Base-by-base conservation (phyloP, 2,329 filamentous ascomycete genomes). In the Botryotinia calthae region DNA sequence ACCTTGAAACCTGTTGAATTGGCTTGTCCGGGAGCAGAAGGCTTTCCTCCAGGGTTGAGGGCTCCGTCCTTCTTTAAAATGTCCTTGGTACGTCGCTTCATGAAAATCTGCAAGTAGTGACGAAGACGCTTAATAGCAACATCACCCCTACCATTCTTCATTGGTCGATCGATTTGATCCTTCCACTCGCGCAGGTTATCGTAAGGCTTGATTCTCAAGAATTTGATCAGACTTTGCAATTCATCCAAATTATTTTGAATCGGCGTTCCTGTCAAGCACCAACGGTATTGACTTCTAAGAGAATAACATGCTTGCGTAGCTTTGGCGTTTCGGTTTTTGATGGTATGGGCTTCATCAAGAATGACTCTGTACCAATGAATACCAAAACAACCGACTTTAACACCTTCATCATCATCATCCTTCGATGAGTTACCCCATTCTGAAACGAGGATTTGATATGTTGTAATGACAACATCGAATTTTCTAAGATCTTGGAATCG, bases 211-310 rank as follows among this genome's bases (percentile, higher is more conserved):
- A 99, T 97, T 25, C 93, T 90, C 54, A 99, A 86, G 82, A 99
- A 99, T 75, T 91, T 93, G 81, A 99, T 93, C 71, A 99, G 84
- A 77, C 94, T 97, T 80, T 99, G 96, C 69, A 99, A 85, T 82
- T 99, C 96, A 76, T 99, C 96, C 9, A 99, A 88, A 78, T 97
- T 98, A 83, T 99, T 99, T 81, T 99, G 96, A 91, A 99, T 94
- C 0, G 96, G 96, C 1, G 96, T 99, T 70, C 96, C 96, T 0
- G 95, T 97, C 75, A 99, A 84, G 80, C 96, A 98, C 96, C 96
- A 99, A 74, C 96, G 88, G 79, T 97, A 98, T 81, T 96, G 92
- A 31, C 93, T 91, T 44, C 91, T 86, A 46, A 99, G 83, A 2
- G 93, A 93, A 80, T 91, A 99, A 76, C 93, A 96, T 2, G 96